These are phyloP conservation scores for Xerocomellus amylosporus DNA, from an alignment of 768 basidiomycete genomes.

Conservation along the genomic window DNA sequence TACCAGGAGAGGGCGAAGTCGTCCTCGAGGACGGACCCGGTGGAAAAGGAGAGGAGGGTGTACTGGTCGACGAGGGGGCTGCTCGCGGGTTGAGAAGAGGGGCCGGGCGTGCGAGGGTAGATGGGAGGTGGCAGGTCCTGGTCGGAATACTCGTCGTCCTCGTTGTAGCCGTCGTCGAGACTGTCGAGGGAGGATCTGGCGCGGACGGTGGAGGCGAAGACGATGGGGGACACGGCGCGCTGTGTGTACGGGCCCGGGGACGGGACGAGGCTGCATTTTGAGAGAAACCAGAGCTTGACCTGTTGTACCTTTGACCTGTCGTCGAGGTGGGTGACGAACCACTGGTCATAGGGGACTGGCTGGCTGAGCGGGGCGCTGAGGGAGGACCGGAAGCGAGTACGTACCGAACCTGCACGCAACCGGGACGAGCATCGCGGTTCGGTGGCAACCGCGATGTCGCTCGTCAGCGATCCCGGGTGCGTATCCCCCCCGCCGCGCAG, in stretches of 20 bases:
- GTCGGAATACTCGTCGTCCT: slow-evolving; percentile 36
- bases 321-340: slow-evolving; percentile 70
- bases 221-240: slow-evolving; percentile 65
- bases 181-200: slow-evolving; percentile 23
- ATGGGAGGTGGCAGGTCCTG: slow-evolving; percentile 17
- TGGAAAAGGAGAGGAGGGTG: slow-evolving; percentile 62
- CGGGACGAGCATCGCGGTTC: slow-evolving; percentile 31
- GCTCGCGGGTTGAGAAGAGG: slow-evolving; percentile 9
- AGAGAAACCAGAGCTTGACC: slow-evolving; percentile 60
- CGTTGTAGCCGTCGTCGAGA: slow-evolving; percentile 26
- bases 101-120: slow-evolving; percentile 12
- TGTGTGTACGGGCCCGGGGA: slow-evolving; percentile 23
- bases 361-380: neutral
- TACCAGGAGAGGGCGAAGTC: slow-evolving; percentile 58
- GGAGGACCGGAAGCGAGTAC: slow-evolving; percentile 20
- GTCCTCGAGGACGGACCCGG: slow-evolving; percentile 69
- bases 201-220: slow-evolving; percentile 46
- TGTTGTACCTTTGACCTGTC: slow-evolving; percentile 58
- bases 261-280: slow-evolving; percentile 48
- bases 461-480: slow-evolving; percentile 64
- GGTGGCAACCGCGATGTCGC: slow-evolving; percentile 43
- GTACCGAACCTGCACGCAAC: slow-evolving; percentile 58
- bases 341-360: slow-evolving; percentile 70
- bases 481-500: slow-evolving; percentile 7
- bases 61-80: slow-evolving; percentile 37